Conservation (phyloP, 192 early-diverging fungal genomes). For the Allomyces macrogynus region DNA sequence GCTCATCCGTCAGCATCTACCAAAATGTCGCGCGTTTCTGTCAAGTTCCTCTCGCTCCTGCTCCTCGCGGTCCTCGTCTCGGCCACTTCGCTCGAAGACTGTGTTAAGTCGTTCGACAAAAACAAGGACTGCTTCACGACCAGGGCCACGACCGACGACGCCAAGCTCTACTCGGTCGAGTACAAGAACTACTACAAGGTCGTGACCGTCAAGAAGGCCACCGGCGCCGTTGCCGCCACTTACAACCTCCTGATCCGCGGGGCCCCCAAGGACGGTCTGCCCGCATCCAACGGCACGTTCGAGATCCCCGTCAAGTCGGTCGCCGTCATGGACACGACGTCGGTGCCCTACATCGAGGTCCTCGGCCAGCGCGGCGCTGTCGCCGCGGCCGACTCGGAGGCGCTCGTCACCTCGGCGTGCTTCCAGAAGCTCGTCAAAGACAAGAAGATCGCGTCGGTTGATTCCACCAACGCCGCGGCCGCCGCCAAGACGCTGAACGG, state of each 20-base stretch:
- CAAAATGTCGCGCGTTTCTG: no score
- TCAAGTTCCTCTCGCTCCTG: neutral
- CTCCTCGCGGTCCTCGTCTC: neutral
- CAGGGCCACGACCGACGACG: neutral
- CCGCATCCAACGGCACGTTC: slow-evolving; percentile 12
- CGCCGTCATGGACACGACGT: slow-evolving; percentile 18
- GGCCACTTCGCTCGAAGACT: neutral
- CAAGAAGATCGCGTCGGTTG: slow-evolving; percentile 15
- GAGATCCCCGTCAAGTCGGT: slow-evolving; percentile 15
- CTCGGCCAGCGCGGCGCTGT: slow-evolving; percentile 19
- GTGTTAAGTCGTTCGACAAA: neutral
- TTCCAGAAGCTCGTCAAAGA: slow-evolving; percentile 19
- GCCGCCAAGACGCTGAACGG: slow-evolving; percentile 14
- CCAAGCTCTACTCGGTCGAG: slow-evolving; percentile 12
- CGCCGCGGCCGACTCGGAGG: slow-evolving; percentile 16
- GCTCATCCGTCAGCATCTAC: no score
- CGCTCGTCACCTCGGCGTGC: slow-evolving; percentile 21
- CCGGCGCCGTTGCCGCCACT: neutral
- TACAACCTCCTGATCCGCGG: slow-evolving; percentile 23
- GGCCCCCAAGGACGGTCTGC: slow-evolving; percentile 8
- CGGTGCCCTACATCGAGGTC: slow-evolving; percentile 20
- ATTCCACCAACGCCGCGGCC: slow-evolving; percentile 15
- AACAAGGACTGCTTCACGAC: neutral
- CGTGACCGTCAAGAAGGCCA: slow-evolving; percentile 14
- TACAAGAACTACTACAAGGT: slow-evolving; percentile 28